Percentiles rank a stretch among this genome's conserved stretches.
phyloP scores from a whole-genome alignment of 1,284 basidiomycete species.

The Uromyces viciae-fabae region DNA sequence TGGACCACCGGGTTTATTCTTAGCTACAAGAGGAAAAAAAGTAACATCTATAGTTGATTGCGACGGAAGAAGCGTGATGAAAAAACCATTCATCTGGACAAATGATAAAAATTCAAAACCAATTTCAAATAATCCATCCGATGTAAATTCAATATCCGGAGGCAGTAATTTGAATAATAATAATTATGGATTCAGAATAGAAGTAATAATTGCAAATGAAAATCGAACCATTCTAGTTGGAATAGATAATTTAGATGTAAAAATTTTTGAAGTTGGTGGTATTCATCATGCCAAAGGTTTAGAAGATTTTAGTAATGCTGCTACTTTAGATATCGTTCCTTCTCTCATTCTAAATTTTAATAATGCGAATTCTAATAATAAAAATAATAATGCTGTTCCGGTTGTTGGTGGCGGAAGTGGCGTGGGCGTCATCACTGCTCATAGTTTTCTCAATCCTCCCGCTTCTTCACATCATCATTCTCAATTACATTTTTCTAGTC shows the following conservation, averaged over 20 bases:
- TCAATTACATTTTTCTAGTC: background rate
- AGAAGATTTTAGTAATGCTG: conserved; percentile 39
- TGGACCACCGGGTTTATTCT: conserved; percentile 79
- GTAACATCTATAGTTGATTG: conserved; percentile 78
- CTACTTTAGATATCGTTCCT: conserved; percentile 32
- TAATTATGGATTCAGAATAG: conserved; percentile 47
- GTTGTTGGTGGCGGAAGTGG: conserved; percentile 2
- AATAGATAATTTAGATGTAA: conserved; percentile 27
- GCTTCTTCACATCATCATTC: background rate
- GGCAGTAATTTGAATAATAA: conserved; percentile 64
- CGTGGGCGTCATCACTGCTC: conserved; percentile 23
- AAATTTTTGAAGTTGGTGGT: conserved; percentile 35
- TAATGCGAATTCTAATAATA: background rate
- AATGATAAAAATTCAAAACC: conserved; percentile 57
- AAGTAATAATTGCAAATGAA: conserved; percentile 27
- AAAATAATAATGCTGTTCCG: background rate
- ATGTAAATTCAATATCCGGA: no score
- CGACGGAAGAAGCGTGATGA: conserved; percentile 72
- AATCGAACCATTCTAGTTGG: conserved; percentile 29
- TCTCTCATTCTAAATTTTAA: background rate
- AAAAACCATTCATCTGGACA: conserved; percentile 72
- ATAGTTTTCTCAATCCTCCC: background rate
- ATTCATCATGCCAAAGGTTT: conserved; percentile 23
- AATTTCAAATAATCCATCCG: no score
- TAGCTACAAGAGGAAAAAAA: conserved; percentile 74